Evolutionary conservation across 1,284 basidiomycete genomes (phyloP).

Genomic region (Ganoderma meredithae): DNA sequence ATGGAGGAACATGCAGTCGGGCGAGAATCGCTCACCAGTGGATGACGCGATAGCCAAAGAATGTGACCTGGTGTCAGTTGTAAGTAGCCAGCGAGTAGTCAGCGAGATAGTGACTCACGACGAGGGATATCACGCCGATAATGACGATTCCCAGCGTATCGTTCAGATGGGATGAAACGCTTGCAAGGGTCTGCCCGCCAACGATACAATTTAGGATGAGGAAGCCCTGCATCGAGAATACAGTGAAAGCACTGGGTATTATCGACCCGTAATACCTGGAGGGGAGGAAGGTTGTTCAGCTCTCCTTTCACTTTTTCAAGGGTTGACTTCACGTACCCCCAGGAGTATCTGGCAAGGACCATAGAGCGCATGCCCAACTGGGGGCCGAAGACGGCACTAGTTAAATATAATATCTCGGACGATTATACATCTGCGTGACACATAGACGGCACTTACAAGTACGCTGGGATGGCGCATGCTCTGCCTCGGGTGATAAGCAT

Average conservation of each 20-base stretch:
- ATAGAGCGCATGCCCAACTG: conserved; percentile 70
- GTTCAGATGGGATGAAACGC: conserved; percentile 60
- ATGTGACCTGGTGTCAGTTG: conserved; percentile 48
- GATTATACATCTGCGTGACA: not conserved
- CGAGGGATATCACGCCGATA: conserved; percentile 72
- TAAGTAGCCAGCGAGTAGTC: not conserved
- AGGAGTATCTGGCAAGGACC: conserved; percentile 67
- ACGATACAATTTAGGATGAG: conserved; percentile 79
- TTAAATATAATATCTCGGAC: not conserved
- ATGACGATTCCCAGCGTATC: conserved; percentile 81
- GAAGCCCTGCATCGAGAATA: conserved; percentile 72
- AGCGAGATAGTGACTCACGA: conserved; percentile 39
- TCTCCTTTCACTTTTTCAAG: not conserved
- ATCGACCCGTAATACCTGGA: conserved; percentile 66
- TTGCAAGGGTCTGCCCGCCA: conserved; percentile 76
- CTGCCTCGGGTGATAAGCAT: conserved; percentile 28
- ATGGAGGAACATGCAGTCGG: not conserved
- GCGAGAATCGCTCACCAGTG: conserved; percentile 51
- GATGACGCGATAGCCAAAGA: conserved; percentile 71
- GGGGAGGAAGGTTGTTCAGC: no score
- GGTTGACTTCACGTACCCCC: conserved; percentile 45
- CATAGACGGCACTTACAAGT: conserved; percentile 54
- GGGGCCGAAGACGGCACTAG: conserved; percentile 66
- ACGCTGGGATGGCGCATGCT: conserved; percentile 50
- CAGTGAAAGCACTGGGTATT: conserved; percentile 71